These are phyloP conservation scores for Fusarium aywerte DNA, from an alignment of 2,329 filamentous ascomycete species.

Conservation along the genomic window DNA sequence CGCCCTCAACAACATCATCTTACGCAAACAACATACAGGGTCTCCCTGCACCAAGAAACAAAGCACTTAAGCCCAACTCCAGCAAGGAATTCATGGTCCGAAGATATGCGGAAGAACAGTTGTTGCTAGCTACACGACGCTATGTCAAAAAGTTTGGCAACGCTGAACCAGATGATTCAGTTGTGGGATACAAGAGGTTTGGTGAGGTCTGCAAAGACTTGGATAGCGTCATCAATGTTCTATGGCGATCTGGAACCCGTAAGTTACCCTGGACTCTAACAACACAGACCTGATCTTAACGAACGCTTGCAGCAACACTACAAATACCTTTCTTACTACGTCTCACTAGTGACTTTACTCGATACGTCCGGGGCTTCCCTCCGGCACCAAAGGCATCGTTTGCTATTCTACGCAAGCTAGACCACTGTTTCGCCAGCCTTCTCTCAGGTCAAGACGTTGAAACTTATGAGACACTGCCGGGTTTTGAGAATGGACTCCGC, in stretches of 20 bases:
- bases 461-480: conserved; percentile 73
- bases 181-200: conserved; percentile 69
- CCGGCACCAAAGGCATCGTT: conserved; percentile 73
- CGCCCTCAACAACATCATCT: conserved; percentile 62
- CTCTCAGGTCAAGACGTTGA: conserved; percentile 74
- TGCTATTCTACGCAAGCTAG: conserved; percentile 77
- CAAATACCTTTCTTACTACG: conserved; percentile 87
- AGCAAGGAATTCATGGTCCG: conserved; percentile 69
- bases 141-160: conserved; percentile 69
- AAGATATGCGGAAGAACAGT: conserved; percentile 64
- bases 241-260: conserved; percentile 92
- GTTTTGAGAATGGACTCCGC: conserved; percentile 70
- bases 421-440: conserved; percentile 83
- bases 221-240: conserved; percentile 77
- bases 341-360: conserved; percentile 76
- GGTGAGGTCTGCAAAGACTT: conserved; percentile 78
- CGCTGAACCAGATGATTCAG: conserved; percentile 58
- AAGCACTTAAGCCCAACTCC: conserved; percentile 65
- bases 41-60: conserved; percentile 66
- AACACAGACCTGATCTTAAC: background rate
- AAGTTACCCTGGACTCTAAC: conserved; percentile 50
- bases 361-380: conserved; percentile 78
- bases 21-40: conserved; percentile 49
- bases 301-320: conserved; percentile 54
- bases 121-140: conserved; percentile 65